Evolutionary conservation across 2,329 filamentous ascomycete genomes (phyloP).

Genomic region (Penicillium aurantiogriseum): DNA sequence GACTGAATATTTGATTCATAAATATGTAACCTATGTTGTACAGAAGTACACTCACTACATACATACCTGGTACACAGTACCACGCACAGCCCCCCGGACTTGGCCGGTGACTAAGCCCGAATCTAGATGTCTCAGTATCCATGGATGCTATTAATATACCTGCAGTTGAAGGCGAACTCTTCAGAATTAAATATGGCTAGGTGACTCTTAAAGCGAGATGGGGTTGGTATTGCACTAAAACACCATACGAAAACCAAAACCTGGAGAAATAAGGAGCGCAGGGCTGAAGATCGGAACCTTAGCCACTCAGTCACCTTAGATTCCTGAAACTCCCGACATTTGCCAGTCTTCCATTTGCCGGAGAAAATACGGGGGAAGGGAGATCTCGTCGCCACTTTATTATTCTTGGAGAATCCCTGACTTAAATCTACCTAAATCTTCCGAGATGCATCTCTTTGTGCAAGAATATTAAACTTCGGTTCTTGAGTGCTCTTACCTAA

Average conservation of each 20-base stretch:
- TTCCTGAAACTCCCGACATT: conserved; percentile 37
- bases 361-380: conserved; percentile 23
- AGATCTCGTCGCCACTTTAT: conserved; percentile 23
- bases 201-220: neutral
- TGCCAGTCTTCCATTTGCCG: conserved; percentile 25
- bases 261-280: conserved; percentile 16
- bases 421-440: conserved; percentile 5
- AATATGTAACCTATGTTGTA: too few species aligned
- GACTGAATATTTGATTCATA: neutral
- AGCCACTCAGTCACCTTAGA: conserved; percentile 20
- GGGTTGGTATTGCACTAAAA: neutral
- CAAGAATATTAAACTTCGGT: neutral
- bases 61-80: neutral
- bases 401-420: conserved; percentile 18
- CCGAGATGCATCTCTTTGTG: conserved; percentile 1
- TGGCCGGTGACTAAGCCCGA: conserved; percentile 9
- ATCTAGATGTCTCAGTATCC: conserved; percentile 7
- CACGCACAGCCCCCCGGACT: conserved; percentile 7
- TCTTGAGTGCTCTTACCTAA: neutral
- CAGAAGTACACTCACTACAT: neutral
- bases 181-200: neutral
- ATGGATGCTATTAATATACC: conserved; percentile 17
- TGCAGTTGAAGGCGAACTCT: neutral
- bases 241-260: neutral
- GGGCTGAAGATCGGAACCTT: conserved; percentile 24